Base-by-base conservation (phyloP, 1,284 basidiomycete genomes). In the Tilletiaria anomala region DNA sequence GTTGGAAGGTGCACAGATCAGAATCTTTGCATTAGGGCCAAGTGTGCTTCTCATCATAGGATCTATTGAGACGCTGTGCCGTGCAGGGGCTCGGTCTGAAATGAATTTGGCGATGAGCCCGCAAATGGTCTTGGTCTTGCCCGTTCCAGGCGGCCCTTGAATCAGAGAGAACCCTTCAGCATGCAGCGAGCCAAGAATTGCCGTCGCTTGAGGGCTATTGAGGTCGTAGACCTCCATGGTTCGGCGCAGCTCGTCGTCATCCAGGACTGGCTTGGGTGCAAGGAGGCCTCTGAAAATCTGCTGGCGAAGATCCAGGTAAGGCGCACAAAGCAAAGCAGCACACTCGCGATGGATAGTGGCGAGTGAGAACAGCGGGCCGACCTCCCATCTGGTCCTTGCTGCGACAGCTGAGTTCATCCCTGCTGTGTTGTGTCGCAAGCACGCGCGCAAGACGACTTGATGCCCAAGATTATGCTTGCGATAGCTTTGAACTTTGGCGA, bases 121-220 rank as follows among this genome's bases (percentile, higher is more conserved):
- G 56, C 87, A 85, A 51, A 99, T 97, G 0, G 93, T 99, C 38
- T 87, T 94, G 8, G 93, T 97, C 70, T 99, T 99, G 32, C 93
- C 93, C 0, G 93, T 99, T 51, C 93, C 93, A 1, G 93, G 93
- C 20, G 93, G 93, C 37, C 91, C 93, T 74, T 97, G 93, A 44
- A 99, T 91, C 24, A 99, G 72, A 0, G 79, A 77, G 61, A 99
- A 94, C 1, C 89, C 93, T 17, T 78, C 70, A 14, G 76, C 76
- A 8, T 56, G 44, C 53, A 93, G 72, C 0, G 87, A 77, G 18
- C 78, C 79, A 4, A 86, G 65, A 37, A 97, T 86, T 2, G 93
- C 93, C 31, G 73, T 76, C 3, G 91, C 91, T 68, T 99, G 93
- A 3, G 93, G 91, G 63, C 89, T 80, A 61, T 99, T 99, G 43